Evolutionary conservation across 2,329 filamentous ascomycete genomes (phyloP).

Genomic region (Lachnum nothofagi): DNA sequence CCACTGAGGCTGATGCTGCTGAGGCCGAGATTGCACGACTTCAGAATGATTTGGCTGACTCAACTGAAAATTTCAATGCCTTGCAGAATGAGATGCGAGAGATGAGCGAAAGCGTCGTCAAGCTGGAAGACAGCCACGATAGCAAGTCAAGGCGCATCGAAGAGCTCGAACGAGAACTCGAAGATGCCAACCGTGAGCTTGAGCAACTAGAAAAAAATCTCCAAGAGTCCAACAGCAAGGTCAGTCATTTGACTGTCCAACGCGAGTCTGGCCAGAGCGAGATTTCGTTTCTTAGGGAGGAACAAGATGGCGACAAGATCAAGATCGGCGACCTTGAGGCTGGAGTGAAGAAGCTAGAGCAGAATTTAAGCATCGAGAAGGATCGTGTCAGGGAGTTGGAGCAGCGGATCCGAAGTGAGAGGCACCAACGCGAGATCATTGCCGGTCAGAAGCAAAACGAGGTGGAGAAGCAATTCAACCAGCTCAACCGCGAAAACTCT

Average conservation of each 20-base stretch:
- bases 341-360: constrained; percentile 71
- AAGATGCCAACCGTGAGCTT: constrained; percentile 79
- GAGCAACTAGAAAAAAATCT: constrained; percentile 80
- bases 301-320: constrained; percentile 97
- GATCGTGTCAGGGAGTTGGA: constrained; percentile 70
- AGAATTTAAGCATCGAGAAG: constrained; percentile 76
- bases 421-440: constrained; percentile 79
- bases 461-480: constrained; percentile 86
- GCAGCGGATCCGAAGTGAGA: constrained; percentile 70
- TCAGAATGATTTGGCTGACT: constrained; percentile 66
- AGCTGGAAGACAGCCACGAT: constrained; percentile 84
- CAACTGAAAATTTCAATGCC: constrained; percentile 83
- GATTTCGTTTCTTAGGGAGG: constrained; percentile 89
- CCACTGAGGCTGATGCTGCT: constrained; percentile 68
- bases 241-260: constrained; percentile 80
- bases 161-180: constrained; percentile 75
- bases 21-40: constrained; percentile 65
- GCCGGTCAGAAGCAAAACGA: constrained; percentile 90
- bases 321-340: constrained; percentile 92
- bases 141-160: constrained; percentile 73
- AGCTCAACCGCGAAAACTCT: constrained; percentile 80
- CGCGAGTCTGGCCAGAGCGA: constrained; percentile 89
- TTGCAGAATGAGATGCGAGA: constrained; percentile 90
- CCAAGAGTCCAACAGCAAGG: constrained; percentile 79
- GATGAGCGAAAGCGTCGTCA: constrained; percentile 78